These are phyloP conservation scores for Populus hybrid DNA, from an alignment of 441 rosid species.

Conservation along the genomic window DNA sequence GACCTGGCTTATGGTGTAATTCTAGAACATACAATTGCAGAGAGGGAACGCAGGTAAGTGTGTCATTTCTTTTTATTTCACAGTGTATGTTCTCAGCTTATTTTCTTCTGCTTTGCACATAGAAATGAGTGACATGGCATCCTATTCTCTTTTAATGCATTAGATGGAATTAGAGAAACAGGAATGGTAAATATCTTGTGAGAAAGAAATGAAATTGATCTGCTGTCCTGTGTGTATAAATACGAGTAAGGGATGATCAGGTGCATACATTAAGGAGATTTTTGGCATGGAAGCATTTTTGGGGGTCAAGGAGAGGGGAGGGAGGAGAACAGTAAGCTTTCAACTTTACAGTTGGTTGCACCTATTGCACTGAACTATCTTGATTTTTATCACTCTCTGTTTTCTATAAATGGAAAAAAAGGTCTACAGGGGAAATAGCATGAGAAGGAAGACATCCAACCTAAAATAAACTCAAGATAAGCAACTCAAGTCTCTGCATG, in stretches of 20 bases:
- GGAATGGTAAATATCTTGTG: neutral
- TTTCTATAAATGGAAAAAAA: neutral
- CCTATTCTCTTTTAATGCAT: neutral
- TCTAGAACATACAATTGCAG: slow-evolving; percentile 91
- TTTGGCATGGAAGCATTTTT: neutral
- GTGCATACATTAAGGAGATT: neutral
- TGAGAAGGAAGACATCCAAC: slow-evolving; percentile 3
- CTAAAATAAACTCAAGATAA: neutral
- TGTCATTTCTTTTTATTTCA: slow-evolving; percentile 8
- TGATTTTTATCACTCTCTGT: neutral
- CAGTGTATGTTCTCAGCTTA: neutral
- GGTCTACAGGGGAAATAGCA: neutral
- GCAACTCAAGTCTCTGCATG: neutral
- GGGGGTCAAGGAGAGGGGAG: neutral
- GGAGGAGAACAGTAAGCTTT: slow-evolving; percentile 1
- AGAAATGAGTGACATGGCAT: neutral
- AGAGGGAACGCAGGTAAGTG: slow-evolving; percentile 95
- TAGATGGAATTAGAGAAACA: neutral
- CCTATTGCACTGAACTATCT: neutral
- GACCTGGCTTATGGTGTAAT: slow-evolving; percentile 85
- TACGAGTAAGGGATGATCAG: neutral
- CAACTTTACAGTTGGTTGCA: neutral
- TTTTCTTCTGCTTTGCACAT: neutral
- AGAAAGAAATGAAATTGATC: neutral
- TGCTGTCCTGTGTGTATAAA: neutral